These are phyloP conservation scores for Trametes maxima DNA, from an alignment of 768 basidiomycete species.

Conservation along the genomic window DNA sequence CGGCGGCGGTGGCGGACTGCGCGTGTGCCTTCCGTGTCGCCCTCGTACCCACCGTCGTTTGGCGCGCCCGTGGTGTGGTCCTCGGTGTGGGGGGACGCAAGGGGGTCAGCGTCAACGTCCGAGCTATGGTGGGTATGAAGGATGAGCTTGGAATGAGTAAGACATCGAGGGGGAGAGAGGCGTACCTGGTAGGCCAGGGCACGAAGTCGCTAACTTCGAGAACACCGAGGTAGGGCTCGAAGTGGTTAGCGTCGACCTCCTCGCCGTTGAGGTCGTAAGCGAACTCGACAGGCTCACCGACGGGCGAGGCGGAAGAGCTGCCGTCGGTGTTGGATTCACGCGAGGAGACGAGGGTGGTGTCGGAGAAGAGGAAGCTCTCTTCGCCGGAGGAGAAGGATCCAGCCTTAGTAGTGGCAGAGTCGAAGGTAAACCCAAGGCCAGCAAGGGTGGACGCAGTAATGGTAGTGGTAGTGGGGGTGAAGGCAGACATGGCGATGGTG, in stretches of 20 bases:
- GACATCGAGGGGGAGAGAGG: background rate
- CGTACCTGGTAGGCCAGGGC: constrained; percentile 17
- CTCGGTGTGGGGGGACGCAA: background rate
- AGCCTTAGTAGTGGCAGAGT: background rate
- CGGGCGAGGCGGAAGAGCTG: background rate
- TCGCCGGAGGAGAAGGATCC: constrained; percentile 7
- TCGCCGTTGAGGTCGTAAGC: background rate
- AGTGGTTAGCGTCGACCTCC: constrained; percentile 1
- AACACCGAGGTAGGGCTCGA: constrained; percentile 4
- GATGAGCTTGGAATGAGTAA: background rate
- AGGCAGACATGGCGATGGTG: background rate
- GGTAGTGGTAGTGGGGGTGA: constrained; percentile 1
- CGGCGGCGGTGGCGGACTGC: background rate
- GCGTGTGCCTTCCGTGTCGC: constrained; percentile 5
- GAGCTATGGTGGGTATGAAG: background rate
- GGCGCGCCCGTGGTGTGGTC: background rate
- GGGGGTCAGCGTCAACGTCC: background rate
- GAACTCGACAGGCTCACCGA: background rate
- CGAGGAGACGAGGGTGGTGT: background rate
- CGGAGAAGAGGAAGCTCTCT: constrained; percentile 12
- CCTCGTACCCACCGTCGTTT: constrained; percentile 9
- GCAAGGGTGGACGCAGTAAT: constrained; percentile 3
- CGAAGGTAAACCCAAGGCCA: constrained; percentile 17
- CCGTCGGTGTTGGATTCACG: background rate
- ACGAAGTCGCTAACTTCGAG: constrained; percentile 5